phyloP scores from a whole-genome alignment of 257 asterid species.

The Fraxinus anomala region DNA sequence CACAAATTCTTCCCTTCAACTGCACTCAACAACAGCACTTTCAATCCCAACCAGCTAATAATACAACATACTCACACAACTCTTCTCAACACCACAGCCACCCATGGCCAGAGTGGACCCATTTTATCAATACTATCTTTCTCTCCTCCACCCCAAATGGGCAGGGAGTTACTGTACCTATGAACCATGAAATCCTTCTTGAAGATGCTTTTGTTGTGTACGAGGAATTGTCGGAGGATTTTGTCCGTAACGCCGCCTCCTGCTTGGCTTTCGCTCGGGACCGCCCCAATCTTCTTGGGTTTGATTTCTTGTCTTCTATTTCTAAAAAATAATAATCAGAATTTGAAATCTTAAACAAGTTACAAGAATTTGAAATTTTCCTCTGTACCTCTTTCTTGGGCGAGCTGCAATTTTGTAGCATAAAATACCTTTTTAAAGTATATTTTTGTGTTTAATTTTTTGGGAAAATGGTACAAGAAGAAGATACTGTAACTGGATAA shows the following conservation, averaged over 20 bases:
- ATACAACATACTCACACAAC: constrained; percentile 26
- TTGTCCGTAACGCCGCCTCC: constrained; percentile 49
- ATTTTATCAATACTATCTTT: constrained; percentile 43
- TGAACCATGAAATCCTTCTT: constrained; percentile 33
- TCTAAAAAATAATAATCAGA: background rate
- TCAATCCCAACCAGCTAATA: constrained; percentile 42
- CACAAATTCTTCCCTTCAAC: constrained; percentile 25
- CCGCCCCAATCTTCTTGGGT: constrained; percentile 71
- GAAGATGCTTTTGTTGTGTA: constrained; percentile 77
- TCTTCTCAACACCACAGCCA: constrained; percentile 41
- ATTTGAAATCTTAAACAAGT: background rate
- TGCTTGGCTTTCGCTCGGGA: constrained; percentile 74
- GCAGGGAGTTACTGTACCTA: constrained; percentile 24
- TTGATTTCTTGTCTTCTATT: constrained; percentile 23
- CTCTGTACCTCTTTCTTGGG: background rate
- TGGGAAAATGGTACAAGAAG: background rate
- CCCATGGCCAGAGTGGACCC: constrained; percentile 90
- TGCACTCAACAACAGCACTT: constrained; percentile 30
- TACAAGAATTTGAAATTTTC: background rate
- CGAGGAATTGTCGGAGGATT: constrained; percentile 65
- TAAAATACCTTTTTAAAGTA: background rate
- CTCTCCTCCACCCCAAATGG: constrained; percentile 24
- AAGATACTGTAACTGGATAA: background rate
- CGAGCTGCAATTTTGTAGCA: background rate
- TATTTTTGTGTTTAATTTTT: background rate